Percentiles rank a stretch among this genome's conserved stretches.
These are phyloP conservation scores for Arabidopsis lyrata DNA, from an alignment of 441 rosid species.

Conservation along the genomic window DNA sequence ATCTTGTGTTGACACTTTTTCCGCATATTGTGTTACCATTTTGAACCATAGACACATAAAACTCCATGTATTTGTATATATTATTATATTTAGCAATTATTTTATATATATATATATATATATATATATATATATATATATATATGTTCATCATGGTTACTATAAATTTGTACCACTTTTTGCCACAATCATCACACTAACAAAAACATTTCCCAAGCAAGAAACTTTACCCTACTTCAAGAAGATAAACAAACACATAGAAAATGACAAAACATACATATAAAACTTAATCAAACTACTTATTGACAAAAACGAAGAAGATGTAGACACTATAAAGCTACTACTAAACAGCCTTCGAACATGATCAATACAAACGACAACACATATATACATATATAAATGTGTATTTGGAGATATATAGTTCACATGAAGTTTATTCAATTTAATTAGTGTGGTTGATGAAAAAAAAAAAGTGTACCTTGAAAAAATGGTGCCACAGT, in stretches of 20 bases:
- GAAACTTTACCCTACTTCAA: slow-evolving; percentile 34
- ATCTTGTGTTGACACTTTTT: background rate
- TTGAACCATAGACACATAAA: background rate
- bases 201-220: slow-evolving; percentile 24
- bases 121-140: background rate
- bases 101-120: background rate
- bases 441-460: background rate
- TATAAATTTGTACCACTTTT: slow-evolving; percentile 18
- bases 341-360: slow-evolving; percentile 10
- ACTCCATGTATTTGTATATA: background rate
- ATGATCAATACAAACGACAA: slow-evolving; percentile 7
- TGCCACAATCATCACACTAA: slow-evolving; percentile 23
- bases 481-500: slow-evolving; percentile 89
- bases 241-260: slow-evolving; percentile 31
- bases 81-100: background rate
- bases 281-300: slow-evolving; percentile 11
- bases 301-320: slow-evolving; percentile 29
- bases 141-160: background rate
- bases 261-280: slow-evolving; percentile 28
- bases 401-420: background rate
- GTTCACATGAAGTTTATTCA: background rate
- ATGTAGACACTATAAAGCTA: slow-evolving; percentile 1
- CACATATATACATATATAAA: background rate
- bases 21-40: background rate
- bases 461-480: slow-evolving; percentile 49